A percentile compares a stretch with the other conserved stretches of the same genome.
phyloP scores from a whole-genome alignment of 2,329 filamentous ascomycete genomes.

The Colletotrichum camelliae region DNA sequence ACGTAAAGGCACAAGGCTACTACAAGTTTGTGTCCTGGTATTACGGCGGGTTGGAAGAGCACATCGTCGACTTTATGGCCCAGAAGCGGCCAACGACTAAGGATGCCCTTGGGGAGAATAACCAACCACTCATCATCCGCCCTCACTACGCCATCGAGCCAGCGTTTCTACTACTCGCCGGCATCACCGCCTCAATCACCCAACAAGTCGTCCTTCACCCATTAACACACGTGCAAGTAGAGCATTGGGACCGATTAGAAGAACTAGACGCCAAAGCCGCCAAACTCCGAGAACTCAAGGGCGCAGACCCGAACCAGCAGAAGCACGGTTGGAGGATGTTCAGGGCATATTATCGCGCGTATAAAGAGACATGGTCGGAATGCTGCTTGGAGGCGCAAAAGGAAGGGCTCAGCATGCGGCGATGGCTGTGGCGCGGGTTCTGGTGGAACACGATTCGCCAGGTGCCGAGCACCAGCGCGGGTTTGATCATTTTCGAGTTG shows the following conservation, averaged over 20 bases:
- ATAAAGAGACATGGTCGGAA: conserved; percentile 69
- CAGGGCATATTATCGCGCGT: conserved; percentile 72
- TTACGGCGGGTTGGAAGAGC: conserved; percentile 64
- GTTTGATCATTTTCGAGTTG: conserved; percentile 80
- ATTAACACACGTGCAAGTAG: conserved; percentile 71
- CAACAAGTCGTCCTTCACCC: conserved; percentile 77
- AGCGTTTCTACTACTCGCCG: conserved; percentile 71
- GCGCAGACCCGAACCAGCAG: conserved; percentile 35
- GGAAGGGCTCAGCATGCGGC: conserved; percentile 60
- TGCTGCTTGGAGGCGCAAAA: conserved; percentile 62
- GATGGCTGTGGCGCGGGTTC: conserved; percentile 75
- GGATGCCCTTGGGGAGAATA: conserved; percentile 27
- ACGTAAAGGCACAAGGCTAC: conserved; percentile 75
- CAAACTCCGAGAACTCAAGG: conserved; percentile 42
- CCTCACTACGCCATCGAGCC: conserved; percentile 81
- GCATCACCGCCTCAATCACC: conserved; percentile 69
- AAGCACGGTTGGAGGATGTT: conserved; percentile 57
- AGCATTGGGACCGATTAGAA: conserved; percentile 77
- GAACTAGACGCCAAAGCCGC: conserved; percentile 69
- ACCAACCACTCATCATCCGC: conserved; percentile 58
- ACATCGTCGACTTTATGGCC: conserved; percentile 55
- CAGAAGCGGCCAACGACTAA: conserved; percentile 44
- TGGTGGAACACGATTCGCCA: conserved; percentile 75
- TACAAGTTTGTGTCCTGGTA: conserved; percentile 75
- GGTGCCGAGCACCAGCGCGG: conserved; percentile 78